Base-by-base conservation (phyloP, 148 eudicot species). In the Diospyros lotus region DNA sequence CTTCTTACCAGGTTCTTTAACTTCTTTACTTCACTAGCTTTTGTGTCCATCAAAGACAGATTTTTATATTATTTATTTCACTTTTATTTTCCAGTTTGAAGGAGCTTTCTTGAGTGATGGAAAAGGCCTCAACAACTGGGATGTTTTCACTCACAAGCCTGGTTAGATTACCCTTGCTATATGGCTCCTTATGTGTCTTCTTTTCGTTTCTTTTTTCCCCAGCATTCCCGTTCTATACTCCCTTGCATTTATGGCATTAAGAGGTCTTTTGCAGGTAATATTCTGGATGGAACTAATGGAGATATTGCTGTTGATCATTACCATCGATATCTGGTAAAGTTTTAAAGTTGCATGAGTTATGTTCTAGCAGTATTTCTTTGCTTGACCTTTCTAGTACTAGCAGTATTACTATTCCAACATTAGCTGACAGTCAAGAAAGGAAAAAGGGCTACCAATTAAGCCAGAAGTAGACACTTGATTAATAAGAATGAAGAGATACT, bases 71-170 rank as follows among this genome's bases (percentile, higher is more conserved):
- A 3, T 38, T 6, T 7, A 1, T 9, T 54, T 50, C 18, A 45
- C 39, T 11, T 9, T 4, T 13, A 6, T 13, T 6, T 76, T 75
- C 44, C 82, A 91, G 96, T 91, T 79, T 66, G 96, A 91, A 84
- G 96, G 96, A 80, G 91, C 96, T 71, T 84, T 81, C 71, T 62
- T 71, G 58, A 79, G 83, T 76, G 93, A 86, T 55, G 96, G 96
- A 15, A 91, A 91, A 84, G 93, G 96, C 71, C 87, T 84, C 45
- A 91, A 59, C 55, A 91, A 89, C 73, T 91, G 96, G 93, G 96
- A 91, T 84, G 72, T 80, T 60, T 91, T 89, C 74, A 77, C 93
- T 51, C 96, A 91, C 58, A 75, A 41, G 58, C 73, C 88, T 72
- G 89, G 91, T 87, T 63, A 78, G 3, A 17, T 59, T 4, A 55